Conservation (phyloP, 129 eudicot species). For the Logfia minima region DNA sequence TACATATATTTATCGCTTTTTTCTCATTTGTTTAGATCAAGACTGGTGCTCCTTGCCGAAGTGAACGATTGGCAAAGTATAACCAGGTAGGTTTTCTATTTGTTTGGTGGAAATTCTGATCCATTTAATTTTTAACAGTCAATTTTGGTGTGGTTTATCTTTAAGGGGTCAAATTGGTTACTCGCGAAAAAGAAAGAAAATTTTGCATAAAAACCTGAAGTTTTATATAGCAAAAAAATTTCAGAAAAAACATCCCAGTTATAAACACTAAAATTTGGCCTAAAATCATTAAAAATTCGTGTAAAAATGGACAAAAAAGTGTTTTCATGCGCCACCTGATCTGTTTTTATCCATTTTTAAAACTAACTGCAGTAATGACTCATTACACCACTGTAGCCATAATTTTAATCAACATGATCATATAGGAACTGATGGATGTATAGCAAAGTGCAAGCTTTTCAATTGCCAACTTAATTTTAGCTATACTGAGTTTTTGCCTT, state of each 20-base stretch:
- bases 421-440: neutral
- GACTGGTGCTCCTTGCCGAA: slow-evolving; percentile 98
- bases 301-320: neutral
- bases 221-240: too few species aligned
- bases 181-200: neutral
- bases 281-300: too few species aligned
- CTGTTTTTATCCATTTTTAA: neutral
- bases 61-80: slow-evolving; percentile 92
- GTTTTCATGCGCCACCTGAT: neutral
- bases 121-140: neutral
- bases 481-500: neutral
- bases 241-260: neutral
- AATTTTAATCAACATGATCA: neutral
- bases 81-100: slow-evolving; percentile 60
- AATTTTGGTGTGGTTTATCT: neutral
- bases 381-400: neutral
- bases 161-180: neutral
- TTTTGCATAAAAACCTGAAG: too few species aligned
- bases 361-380: neutral
- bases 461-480: neutral
- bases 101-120: neutral
- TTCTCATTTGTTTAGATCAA: slow-evolving; percentile 55
- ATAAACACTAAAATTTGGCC: neutral
- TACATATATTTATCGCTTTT: neutral
- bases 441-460: neutral